Conservation (phyloP, 2,329 filamentous ascomycete species). For the Diaporthe batatas region DNA sequence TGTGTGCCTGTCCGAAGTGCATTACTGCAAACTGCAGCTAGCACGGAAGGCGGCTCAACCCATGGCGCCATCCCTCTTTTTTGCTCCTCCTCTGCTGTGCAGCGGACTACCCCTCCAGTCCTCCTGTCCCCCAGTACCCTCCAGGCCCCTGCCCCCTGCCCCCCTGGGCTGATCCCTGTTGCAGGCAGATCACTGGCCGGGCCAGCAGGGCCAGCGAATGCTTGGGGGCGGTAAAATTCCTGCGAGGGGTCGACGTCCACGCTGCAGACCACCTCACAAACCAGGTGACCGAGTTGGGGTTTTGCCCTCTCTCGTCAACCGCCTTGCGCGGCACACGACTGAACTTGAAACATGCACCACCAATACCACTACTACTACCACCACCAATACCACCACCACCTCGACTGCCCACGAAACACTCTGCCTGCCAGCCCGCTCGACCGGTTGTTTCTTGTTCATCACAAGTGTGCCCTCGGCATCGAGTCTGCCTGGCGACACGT, state of each 20-base stretch:
- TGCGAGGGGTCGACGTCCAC: slow-evolving; percentile 9
- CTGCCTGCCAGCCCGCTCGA: slow-evolving; percentile 19
- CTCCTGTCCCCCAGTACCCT: no score
- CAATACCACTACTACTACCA: background rate
- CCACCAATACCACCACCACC: background rate
- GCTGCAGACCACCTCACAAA: no score
- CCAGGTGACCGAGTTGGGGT: slow-evolving; percentile 15
- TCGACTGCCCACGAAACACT: background rate
- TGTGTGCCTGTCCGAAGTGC: background rate
- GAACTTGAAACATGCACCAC: slow-evolving; percentile 30
- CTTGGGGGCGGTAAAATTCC: slow-evolving; percentile 33
- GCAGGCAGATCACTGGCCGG: slow-evolving; percentile 16
- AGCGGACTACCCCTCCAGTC: background rate
- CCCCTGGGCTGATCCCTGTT: slow-evolving; percentile 23
- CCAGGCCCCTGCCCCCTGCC: no score
- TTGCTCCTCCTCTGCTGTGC: background rate
- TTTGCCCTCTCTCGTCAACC: slow-evolving; percentile 17
- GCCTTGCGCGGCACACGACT: slow-evolving; percentile 16
- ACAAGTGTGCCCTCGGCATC: background rate
- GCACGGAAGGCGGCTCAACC: background rate
- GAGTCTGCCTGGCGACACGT: background rate
- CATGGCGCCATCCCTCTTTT: background rate
- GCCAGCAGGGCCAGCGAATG: background rate
- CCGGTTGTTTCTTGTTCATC: slow-evolving; percentile 15
- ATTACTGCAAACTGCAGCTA: background rate